Conservation (phyloP, 106 monocot genomes). For the Narthecium ossifragum region DNA sequence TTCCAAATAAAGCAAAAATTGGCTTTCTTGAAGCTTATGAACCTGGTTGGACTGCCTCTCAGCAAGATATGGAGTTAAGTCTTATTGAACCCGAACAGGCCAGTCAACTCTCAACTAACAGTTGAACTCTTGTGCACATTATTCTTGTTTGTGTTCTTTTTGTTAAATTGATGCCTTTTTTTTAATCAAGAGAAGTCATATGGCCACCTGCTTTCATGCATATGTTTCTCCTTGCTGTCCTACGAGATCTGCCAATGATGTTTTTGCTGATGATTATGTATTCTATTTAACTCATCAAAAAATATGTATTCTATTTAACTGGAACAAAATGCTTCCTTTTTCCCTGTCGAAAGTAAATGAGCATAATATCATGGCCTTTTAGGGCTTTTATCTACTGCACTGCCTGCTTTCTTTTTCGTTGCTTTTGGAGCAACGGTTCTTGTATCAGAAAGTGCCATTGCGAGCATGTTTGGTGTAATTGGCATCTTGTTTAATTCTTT, state of each 20-base stretch:
- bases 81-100: conserved; percentile 33
- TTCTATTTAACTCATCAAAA: background rate
- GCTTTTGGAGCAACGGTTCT: background rate
- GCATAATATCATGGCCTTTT: no score
- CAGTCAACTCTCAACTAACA: conserved; percentile 23
- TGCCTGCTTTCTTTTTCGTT: background rate
- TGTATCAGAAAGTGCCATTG: no score
- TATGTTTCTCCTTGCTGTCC: background rate
- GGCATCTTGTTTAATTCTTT: background rate
- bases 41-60: conserved; percentile 87
- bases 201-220: background rate
- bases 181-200: background rate
- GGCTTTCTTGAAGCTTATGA: conserved; percentile 95
- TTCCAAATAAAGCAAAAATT: conserved; percentile 89
- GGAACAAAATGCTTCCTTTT: background rate
- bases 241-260: background rate
- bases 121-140: background rate
- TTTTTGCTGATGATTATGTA: background rate
- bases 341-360: no score
- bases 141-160: background rate
- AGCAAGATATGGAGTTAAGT: conserved; percentile 88
- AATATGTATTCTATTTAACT: background rate
- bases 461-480: no score
- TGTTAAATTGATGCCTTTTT: background rate
- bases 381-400: no score